A percentile compares a stretch with the other conserved stretches of the same genome.
Evolutionary conservation across 441 rosid species (phyloP).

Genomic region (Manihot esculenta): DNA sequence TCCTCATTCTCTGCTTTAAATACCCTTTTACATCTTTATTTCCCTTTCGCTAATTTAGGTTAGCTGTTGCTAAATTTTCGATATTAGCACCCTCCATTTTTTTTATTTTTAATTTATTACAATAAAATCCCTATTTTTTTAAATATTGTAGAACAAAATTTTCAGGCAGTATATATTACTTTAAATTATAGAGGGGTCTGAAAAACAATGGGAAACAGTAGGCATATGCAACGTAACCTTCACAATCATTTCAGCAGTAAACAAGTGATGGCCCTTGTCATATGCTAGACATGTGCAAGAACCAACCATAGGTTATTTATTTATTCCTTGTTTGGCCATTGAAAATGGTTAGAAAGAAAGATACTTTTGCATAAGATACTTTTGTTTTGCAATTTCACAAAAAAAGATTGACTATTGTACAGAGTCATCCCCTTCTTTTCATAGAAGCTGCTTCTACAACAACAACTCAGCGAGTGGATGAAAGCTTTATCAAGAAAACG

Average conservation of each 20-base stretch:
- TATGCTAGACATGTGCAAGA: slow-evolving; percentile 25
- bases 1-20: background rate
- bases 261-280: slow-evolving; percentile 28
- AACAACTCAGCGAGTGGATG: background rate
- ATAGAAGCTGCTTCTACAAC: background rate
- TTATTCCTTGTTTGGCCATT: background rate
- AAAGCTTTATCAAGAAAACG: slow-evolving; percentile 27
- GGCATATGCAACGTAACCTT: background rate
- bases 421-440: background rate
- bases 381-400: too few species aligned
- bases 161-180: too few species aligned
- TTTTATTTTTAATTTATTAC: too few species aligned
- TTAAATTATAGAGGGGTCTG: background rate
- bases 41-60: too few species aligned
- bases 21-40: too few species aligned
- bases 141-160: too few species aligned
- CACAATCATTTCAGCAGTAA: background rate
- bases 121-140: too few species aligned
- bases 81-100: too few species aligned
- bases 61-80: too few species aligned
- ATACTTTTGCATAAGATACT: too few species aligned
- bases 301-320: slow-evolving; percentile 10
- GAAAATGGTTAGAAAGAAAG: background rate
- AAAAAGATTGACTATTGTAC: too few species aligned
- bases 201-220: background rate